phyloP scores from a whole-genome alignment of 495 filamentous ascomycete genomes.

The Neurospora terricola region DNA sequence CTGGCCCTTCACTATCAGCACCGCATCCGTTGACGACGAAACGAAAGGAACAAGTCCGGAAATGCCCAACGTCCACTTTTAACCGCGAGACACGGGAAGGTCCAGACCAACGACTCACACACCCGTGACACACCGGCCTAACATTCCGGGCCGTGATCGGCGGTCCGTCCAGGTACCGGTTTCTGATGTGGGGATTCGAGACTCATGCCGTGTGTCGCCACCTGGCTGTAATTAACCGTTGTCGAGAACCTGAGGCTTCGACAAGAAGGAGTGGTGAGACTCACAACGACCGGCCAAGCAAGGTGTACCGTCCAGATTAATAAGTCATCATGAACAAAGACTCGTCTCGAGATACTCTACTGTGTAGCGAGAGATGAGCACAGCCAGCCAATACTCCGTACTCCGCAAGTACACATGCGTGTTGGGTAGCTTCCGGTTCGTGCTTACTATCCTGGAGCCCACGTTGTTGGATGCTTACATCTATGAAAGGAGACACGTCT shows the following conservation, averaged over 20 bases:
- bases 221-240: not conserved
- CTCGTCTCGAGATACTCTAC: not conserved
- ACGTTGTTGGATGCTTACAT: not conserved
- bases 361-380: not conserved
- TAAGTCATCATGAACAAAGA: not conserved
- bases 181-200: not conserved
- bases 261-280: not conserved
- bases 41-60: not conserved
- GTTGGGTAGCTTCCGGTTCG: not conserved
- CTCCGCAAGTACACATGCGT: not conserved
- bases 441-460: not conserved
- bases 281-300: not conserved
- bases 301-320: not conserved
- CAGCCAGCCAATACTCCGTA: not conserved
- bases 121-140: not conserved
- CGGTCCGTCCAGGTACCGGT: not conserved
- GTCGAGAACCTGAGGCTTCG: not conserved
- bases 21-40: not conserved
- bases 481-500: not conserved
- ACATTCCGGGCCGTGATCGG: not conserved
- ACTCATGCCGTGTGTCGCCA: not conserved
- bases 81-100: not conserved
- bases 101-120: not conserved
- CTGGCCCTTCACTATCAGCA: not conserved
- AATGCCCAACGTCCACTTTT: not conserved